Percentiles rank a stretch among this genome's conserved stretches.
phyloP scores from a whole-genome alignment of 805 yeast genomes.

The Nakazawaea ernobii region DNA sequence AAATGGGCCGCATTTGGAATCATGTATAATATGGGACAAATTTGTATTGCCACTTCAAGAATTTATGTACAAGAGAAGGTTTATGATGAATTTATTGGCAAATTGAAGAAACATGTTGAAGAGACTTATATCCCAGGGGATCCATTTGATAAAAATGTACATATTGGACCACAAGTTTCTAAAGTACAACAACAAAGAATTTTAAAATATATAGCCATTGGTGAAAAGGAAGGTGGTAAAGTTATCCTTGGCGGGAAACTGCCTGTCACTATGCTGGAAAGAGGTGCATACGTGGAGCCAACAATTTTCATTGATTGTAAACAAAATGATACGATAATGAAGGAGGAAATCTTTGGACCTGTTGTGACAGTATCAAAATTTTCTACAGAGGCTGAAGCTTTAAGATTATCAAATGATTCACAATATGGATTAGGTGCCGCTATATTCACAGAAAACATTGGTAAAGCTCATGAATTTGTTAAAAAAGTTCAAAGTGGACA shows the following conservation, averaged over 20 bases:
- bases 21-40: slow-evolving; percentile 42
- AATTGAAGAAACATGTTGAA: slow-evolving; percentile 30
- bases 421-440: slow-evolving; percentile 79
- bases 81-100: slow-evolving; percentile 35
- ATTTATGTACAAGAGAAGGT: slow-evolving; percentile 36
- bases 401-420: slow-evolving; percentile 59
- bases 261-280: slow-evolving; percentile 36
- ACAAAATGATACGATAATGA: slow-evolving; percentile 57
- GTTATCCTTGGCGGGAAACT: slow-evolving; percentile 63
- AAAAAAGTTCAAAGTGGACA: slow-evolving; percentile 61
- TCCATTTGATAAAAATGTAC: slow-evolving; percentile 62
- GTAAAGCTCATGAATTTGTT: slow-evolving; percentile 58
- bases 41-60: slow-evolving; percentile 42
- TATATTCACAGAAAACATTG: slow-evolving; percentile 57
- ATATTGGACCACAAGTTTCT: slow-evolving; percentile 75
- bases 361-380: slow-evolving; percentile 68
- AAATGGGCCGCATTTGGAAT: slow-evolving; percentile 46
- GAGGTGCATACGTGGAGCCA: slow-evolving; percentile 68
- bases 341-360: slow-evolving; percentile 79
- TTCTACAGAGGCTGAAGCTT: slow-evolving; percentile 57
- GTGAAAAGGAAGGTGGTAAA: slow-evolving; percentile 66
- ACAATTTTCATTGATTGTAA: slow-evolving; percentile 66
- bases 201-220: slow-evolving; percentile 58
- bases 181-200: slow-evolving; percentile 61
- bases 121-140: slow-evolving; percentile 50